Evolutionary conservation across 306 rosid genomes (phyloP).

Genomic region (Albizia julibrissin): DNA sequence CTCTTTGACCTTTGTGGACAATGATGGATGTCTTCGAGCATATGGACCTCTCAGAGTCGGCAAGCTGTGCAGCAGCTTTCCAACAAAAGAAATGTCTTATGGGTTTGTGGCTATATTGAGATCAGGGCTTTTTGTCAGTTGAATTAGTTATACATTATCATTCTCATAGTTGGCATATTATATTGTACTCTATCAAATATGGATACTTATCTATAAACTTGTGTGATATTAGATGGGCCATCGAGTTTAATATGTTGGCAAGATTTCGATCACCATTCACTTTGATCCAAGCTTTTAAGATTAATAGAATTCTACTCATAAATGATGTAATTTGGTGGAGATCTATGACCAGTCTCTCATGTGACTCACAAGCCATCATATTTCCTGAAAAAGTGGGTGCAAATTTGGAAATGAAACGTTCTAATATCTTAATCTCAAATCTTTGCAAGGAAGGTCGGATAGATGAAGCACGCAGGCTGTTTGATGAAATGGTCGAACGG

Average conservation of each 20-base stretch:
- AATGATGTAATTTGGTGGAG: not conserved
- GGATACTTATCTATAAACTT: not conserved
- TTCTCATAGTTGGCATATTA: not conserved
- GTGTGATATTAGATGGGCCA: not conserved
- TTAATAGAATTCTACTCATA: not conserved
- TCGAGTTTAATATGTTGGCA: not conserved
- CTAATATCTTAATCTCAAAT: constrained; percentile 26
- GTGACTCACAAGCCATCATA: not conserved
- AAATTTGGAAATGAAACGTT: constrained; percentile 31
- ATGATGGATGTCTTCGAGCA: not conserved
- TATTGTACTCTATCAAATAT: not conserved
- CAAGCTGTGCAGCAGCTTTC: not conserved
- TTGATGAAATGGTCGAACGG: constrained; percentile 42
- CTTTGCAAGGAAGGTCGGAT: constrained; percentile 39
- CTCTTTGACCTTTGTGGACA: not conserved
- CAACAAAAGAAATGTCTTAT: not conserved
- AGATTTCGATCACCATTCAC: not conserved
- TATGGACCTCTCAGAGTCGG: not conserved
- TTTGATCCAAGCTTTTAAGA: not conserved
- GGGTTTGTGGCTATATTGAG: not conserved
- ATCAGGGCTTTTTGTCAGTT: not conserved
- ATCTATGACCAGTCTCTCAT: not conserved
- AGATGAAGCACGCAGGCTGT: constrained; percentile 43
- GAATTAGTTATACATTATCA: no score
- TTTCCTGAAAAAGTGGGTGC: not conserved